phyloP scores from a whole-genome alignment of 1,284 basidiomycete species.

The Leccinum insolens region DNA sequence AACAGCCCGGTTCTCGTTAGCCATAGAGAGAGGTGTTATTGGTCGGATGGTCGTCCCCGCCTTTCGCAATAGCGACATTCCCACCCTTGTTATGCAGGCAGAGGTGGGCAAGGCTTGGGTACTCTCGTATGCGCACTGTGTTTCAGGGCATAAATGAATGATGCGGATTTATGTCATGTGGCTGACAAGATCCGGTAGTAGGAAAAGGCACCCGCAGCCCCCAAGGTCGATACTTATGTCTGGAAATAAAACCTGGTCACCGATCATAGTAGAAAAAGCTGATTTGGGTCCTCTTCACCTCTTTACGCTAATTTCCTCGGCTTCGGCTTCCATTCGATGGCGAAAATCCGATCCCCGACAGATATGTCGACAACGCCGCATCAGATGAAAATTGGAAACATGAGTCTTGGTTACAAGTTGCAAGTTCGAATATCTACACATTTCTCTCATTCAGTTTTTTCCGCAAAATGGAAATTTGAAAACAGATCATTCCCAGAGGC shows the following conservation, averaged over 20 bases:
- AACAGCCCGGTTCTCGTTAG: not conserved
- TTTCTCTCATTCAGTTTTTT: not conserved
- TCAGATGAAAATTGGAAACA: not conserved
- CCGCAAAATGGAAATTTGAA: not conserved
- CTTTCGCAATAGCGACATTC: constrained; percentile 6
- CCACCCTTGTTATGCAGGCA: constrained; percentile 1
- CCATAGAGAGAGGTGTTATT: constrained; percentile 5
- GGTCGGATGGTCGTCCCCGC: constrained; percentile 21
- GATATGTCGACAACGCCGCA: not conserved
- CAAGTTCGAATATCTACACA: not conserved
- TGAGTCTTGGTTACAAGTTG: not conserved
- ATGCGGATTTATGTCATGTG: constrained; percentile 19
- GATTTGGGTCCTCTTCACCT: not conserved
- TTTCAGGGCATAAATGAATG: constrained; percentile 11
- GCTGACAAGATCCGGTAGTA: constrained; percentile 3
- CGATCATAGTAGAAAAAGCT: not conserved
- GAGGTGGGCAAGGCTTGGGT: constrained; percentile 2
- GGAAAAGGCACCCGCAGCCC: constrained; percentile 11
- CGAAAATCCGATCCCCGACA: not conserved
- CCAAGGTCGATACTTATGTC: constrained; percentile 6
- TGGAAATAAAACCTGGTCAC: not conserved
- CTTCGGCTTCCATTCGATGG: not conserved
- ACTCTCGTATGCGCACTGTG: constrained; percentile 13
- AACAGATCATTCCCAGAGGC: not conserved
- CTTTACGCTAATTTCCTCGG: not conserved